Evolutionary conservation across 2,329 filamentous ascomycete species (phyloP).

Genomic region (Neoarthrinium moseri): DNA sequence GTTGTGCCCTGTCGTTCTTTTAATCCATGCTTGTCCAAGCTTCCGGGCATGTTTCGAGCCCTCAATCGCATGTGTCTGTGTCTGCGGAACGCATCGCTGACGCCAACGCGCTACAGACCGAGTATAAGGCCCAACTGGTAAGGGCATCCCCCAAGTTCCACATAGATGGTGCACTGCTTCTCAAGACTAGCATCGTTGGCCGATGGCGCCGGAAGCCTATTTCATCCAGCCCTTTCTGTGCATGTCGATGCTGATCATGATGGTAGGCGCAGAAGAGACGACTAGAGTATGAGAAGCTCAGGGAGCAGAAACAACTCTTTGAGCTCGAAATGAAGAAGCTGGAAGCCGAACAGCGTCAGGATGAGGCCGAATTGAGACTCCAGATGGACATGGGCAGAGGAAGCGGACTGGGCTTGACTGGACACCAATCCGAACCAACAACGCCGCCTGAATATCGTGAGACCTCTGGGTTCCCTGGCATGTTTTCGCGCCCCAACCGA

Average conservation of each 20-base stretch:
- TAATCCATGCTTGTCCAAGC: too few relatives aligned
- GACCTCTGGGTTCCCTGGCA: conserved; percentile 68
- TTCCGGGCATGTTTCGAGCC: conserved; percentile 25
- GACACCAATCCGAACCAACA: conserved; percentile 90
- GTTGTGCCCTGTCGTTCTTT: conserved; percentile 17
- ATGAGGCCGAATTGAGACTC: conserved; percentile 81
- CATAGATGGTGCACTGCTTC: too few relatives aligned
- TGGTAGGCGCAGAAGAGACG: conserved; percentile 88
- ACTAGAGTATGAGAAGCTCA: conserved; percentile 85
- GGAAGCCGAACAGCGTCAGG: conserved; percentile 78
- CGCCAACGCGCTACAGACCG: conserved; percentile 20
- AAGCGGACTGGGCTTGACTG: conserved; percentile 50
- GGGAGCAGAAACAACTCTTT: conserved; percentile 84
- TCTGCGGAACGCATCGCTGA: conserved; percentile 27
- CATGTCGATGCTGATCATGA: conserved; percentile 39
- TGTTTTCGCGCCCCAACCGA: conserved; percentile 80
- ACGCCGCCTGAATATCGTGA: conserved; percentile 93
- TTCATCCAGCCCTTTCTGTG: too few relatives aligned
- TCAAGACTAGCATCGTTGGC: too few relatives aligned
- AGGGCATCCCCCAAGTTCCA: conserved; percentile 41
- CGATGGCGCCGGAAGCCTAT: too few relatives aligned
- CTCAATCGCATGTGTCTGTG: conserved; percentile 25
- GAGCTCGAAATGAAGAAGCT: conserved; percentile 90
- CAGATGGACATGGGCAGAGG: conserved; percentile 77
- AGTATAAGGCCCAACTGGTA: conserved; percentile 68